Base-by-base conservation (phyloP, 345 rosid genomes). In the Sisymbrium irio region DNA sequence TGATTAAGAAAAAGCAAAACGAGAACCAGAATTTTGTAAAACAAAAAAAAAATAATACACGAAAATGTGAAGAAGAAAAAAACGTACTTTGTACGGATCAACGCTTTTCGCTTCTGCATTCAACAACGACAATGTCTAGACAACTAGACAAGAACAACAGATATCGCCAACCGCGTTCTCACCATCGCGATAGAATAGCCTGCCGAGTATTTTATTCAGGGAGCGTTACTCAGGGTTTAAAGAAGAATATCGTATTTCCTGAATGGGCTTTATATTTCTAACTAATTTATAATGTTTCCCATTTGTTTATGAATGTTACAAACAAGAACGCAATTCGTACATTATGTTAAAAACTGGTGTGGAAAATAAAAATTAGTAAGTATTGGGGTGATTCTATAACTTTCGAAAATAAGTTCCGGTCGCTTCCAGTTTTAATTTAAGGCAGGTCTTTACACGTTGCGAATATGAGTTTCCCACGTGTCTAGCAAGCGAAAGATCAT, bases 31-130 rank as follows among this genome's bases (percentile, higher is more conserved):
- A 28, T 6, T 55, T 44, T 13, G 61, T 9, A 53, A 8, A 5
- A 22, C 36, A 11, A 0, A 55, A 55, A 54, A 54, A n/a, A 22
- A n/a, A n/a, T n/a, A n/a, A n/a, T n/a, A 11, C 3, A 6, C 10
- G 65, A 33, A 49, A 55, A 58, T 6, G 50, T 36, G 39, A 35
- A 35, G 37, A 35, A 35, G 9, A 7, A 33, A 35, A 35, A 35
- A 35, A 27, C 37, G 3, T 63, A 92, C 98, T 95, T 90, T 86
- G 76, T 92, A 92, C 7, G 89, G 93, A 79, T 92, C 98, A 46
- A 47, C n/a, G 65, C 12, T 65, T 80, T 83, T 90, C 46, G 93
- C 88, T 20, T 70, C 85, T 3, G 40, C 30, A 20, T 9, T 59
- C 25, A 76, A 46, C 62, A 83, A 27, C 69, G 83, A 63, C 6